Conservation (phyloP, 176 grass and related monocot genomes). For the Cenchrus fungigraminus region DNA sequence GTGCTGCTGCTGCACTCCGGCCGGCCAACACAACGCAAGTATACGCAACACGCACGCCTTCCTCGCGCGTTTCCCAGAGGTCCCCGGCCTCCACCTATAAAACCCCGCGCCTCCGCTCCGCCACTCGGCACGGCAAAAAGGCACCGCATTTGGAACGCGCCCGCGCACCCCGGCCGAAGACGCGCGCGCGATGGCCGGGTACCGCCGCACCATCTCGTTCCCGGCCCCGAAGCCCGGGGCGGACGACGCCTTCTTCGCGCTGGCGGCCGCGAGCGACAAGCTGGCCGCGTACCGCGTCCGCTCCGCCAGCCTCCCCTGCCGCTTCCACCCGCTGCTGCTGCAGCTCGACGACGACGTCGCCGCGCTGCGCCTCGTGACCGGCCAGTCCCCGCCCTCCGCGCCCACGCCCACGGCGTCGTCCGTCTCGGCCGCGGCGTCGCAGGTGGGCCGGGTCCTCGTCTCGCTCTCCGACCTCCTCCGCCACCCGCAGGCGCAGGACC, state of each 20-base stretch:
- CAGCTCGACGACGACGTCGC: constrained; percentile 77
- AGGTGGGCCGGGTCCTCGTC: constrained; percentile 38
- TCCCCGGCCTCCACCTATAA: background rate
- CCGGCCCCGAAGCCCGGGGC: constrained; percentile 31
- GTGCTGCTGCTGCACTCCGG: too few relatives aligned
- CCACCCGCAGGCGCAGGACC: constrained; percentile 64
- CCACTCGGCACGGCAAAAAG: constrained; percentile 19
- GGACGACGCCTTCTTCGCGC: background rate
- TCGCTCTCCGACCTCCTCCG: constrained; percentile 57
- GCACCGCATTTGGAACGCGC: background rate
- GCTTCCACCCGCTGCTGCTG: constrained; percentile 76
- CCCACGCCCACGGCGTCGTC: background rate
- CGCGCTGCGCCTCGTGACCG: constrained; percentile 54
- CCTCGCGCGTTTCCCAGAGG: constrained; percentile 15
- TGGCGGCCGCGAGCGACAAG: constrained; percentile 30
- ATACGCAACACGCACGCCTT: background rate
- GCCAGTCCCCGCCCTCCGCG: background rate
- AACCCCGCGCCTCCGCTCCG: background rate
- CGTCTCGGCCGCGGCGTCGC: constrained; percentile 48
- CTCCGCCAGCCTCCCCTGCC: constrained; percentile 70
- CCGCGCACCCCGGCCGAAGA: too few relatives aligned
- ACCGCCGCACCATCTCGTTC: constrained; percentile 71
- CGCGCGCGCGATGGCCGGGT: constrained; percentile 32
- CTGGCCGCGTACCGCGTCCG: constrained; percentile 60
- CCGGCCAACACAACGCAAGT: background rate